Evolutionary conservation across 352 stramenopile genomes (phyloP), one percentile per base, ranked within the genome.

Genomic region (Aphanomyces stellatus): DNA sequence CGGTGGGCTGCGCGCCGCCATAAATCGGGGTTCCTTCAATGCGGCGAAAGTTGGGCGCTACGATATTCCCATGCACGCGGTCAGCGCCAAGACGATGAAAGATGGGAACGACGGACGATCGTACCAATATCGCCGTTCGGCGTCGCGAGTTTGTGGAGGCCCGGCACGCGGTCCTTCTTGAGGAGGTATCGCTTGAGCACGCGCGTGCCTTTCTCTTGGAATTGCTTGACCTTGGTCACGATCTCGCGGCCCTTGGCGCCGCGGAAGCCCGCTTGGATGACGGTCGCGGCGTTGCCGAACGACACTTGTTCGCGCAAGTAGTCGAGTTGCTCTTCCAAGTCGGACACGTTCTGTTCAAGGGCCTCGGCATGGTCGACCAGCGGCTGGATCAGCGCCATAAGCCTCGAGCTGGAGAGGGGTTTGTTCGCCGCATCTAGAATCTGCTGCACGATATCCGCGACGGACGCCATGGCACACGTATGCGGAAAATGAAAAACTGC

Each of bases 111-210:
- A n/a, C n/a, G n/a, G 37, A 46, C 11, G 37, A 46, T 46, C 43
- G n/a, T 56, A 89, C 82, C 82, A 43, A 80, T 79, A 19, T 88
- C 82, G 37, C 82, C 85, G 48, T 88, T 42, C 2, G 74, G 71
- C 0, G 82, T 90, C 46, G 80, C 56, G 17, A 94, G 72, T 33
- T 85, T 81, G 56, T 92, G 84, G 59, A 83, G 90, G 53, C 91
- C 81, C 2, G 86, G 84, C 69, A 93, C 89, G 1, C 84, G 74
- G 65, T 94, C 86, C 25, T 72, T 79, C 74, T 93, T 94, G 59
- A 94, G 78, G 63, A 94, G 81, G 51, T 93, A 94, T 61, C 91
- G 90, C 42, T 85, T 86, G 15, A 94, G 62, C 28, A 94, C 75
- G 4, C 55, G 34, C 22, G 55, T 69, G 7, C 60, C 60, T 46